Evolutionary conservation across 129 eudicot species (phyloP).

Genomic region (Lactuca saligna): DNA sequence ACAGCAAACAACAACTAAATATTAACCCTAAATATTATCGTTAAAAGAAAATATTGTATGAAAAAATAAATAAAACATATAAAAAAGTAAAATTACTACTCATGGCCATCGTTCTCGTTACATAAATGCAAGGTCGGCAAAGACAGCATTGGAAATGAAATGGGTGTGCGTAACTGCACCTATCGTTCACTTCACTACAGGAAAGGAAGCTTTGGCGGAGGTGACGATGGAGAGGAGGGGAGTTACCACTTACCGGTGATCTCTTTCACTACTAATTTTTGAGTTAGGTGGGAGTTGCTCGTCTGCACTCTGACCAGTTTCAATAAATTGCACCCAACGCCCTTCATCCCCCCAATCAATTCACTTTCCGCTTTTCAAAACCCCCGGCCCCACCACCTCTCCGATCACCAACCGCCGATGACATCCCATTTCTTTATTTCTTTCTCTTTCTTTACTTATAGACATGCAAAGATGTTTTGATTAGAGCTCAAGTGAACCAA

Average conservation of each 20-base stretch:
- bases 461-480: neutral
- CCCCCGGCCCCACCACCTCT: neutral
- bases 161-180: neutral
- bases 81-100: neutral
- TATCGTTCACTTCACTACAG: neutral
- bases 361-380: neutral
- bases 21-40: no score
- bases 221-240: neutral
- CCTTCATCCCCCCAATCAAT: neutral
- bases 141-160: neutral
- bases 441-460: neutral
- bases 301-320: neutral
- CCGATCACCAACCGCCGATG: neutral
- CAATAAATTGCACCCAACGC: neutral
- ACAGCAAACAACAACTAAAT: no score
- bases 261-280: neutral
- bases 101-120: neutral
- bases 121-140: neutral
- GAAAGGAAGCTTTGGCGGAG: neutral
- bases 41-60: no score
- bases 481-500: neutral
- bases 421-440: neutral
- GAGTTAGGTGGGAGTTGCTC: neutral
- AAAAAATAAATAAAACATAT: no score
- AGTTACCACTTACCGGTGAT: neutral